phyloP scores from a whole-genome alignment of 495 filamentous ascomycete species.

The Aspergillus nidulans region DNA sequence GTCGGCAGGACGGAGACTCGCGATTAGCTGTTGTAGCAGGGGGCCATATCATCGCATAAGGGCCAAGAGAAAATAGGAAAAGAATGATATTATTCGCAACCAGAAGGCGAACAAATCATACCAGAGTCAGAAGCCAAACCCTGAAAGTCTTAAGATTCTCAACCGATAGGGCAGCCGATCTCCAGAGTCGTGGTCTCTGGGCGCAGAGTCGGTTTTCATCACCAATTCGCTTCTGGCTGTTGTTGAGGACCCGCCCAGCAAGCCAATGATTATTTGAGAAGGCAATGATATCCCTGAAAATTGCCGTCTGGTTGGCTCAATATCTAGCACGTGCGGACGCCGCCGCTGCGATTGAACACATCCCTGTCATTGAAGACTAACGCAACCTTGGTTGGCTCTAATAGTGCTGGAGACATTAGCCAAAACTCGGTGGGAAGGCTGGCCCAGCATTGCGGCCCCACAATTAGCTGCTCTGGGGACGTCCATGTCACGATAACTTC shows the following conservation, averaged over 20 bases:
- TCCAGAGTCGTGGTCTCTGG: not conserved
- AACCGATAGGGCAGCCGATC: not conserved
- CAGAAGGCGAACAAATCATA: not conserved
- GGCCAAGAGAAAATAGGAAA: not conserved
- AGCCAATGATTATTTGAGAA: not conserved
- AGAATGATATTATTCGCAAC: not conserved
- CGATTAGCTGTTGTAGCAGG: not conserved
- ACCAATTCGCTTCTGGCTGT: not conserved
- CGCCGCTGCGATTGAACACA: slow-evolving; percentile 9
- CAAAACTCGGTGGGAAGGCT: not conserved
- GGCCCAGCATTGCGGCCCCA: not conserved
- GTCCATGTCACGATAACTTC: slow-evolving; percentile 6
- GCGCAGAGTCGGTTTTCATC: not conserved
- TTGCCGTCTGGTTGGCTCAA: slow-evolving; percentile 12
- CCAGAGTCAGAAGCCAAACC: not conserved
- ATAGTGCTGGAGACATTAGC: slow-evolving; percentile 4
- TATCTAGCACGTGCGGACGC: slow-evolving; percentile 11
- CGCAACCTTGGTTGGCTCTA: not conserved
- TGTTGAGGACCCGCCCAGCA: not conserved
- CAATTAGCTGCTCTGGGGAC: not conserved
- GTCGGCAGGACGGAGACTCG: not conserved
- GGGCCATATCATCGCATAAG: not conserved
- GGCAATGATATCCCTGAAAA: not conserved
- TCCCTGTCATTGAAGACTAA: not conserved
- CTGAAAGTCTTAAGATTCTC: not conserved